phyloP scores from a whole-genome alignment of 2,329 filamentous ascomycete genomes.

The Apiospora kogelbergensis region DNA sequence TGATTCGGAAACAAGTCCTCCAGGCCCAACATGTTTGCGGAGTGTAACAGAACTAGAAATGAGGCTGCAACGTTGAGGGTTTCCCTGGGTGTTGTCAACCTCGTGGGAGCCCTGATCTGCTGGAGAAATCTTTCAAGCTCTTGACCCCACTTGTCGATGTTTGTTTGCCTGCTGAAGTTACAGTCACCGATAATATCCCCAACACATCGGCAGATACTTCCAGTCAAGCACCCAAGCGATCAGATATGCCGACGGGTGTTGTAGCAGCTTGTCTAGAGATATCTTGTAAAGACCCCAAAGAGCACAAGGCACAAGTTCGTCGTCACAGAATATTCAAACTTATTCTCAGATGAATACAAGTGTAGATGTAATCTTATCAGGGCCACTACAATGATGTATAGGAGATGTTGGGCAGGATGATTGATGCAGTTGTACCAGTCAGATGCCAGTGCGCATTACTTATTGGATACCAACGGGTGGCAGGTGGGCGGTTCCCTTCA shows the following conservation, averaged over 20 bases:
- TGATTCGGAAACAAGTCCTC: slow-evolving; percentile 13
- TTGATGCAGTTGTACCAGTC: background rate
- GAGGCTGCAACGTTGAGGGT: background rate
- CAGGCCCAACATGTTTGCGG: slow-evolving; percentile 14
- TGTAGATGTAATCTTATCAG: background rate
- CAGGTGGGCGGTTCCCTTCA: background rate
- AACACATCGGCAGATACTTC: background rate
- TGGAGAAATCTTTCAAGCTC: background rate
- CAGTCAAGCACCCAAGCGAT: background rate
- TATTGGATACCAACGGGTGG: background rate
- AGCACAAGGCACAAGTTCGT: background rate
- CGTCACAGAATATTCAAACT: background rate
- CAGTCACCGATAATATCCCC: background rate
- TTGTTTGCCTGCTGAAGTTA: background rate
- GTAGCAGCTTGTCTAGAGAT: background rate
- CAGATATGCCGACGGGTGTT: background rate
- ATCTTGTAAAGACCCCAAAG: background rate
- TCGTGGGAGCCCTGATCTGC: background rate
- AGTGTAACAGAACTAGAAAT: background rate
- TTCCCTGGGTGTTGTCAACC: background rate
- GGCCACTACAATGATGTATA: background rate
- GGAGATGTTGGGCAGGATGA: background rate
- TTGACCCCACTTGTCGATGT: background rate
- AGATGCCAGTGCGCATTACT: background rate
- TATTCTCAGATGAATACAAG: background rate